Percentiles rank a stretch among this genome's conserved stretches.
phyloP scores from a whole-genome alignment of 1,139 yeast genomes.

The Lodderomyces margitis region DNA sequence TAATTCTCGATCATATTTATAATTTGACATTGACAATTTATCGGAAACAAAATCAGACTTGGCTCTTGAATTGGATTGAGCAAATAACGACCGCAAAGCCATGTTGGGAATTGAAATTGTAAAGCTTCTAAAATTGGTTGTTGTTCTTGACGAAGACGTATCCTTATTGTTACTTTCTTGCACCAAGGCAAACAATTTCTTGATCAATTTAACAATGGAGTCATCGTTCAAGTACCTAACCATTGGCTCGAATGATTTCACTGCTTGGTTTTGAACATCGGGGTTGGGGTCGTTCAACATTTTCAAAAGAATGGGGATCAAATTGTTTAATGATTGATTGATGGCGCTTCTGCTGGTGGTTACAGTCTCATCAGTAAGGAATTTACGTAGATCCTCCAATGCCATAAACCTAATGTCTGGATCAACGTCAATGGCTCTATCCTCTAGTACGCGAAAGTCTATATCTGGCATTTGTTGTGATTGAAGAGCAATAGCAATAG shows the following conservation, averaged over 20 bases:
- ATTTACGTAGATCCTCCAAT: slow-evolving; percentile 65
- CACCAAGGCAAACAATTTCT: slow-evolving; percentile 22
- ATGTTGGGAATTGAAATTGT: slow-evolving; percentile 67
- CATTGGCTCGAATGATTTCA: slow-evolving; percentile 52
- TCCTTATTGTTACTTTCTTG: slow-evolving; percentile 17
- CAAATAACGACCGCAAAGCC: slow-evolving; percentile 64
- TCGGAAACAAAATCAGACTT: slow-evolving; percentile 24
- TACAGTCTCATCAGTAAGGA: slow-evolving; percentile 23
- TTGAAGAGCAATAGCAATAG: too few species aligned
- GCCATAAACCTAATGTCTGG: slow-evolving; percentile 90
- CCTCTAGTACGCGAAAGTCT: slow-evolving; percentile 31
- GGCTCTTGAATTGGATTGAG: slow-evolving; percentile 15
- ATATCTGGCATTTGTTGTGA: slow-evolving; percentile 18
- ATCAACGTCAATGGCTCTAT: slow-evolving; percentile 64
- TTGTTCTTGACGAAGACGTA: slow-evolving; percentile 8
- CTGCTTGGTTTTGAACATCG: slow-evolving; percentile 79
- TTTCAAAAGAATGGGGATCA: slow-evolving; percentile 50
- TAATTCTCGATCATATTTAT: slow-evolving; percentile 13
- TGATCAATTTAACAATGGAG: slow-evolving; percentile 24
- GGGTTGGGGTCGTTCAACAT: slow-evolving; percentile 63
- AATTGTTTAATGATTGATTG: slow-evolving; percentile 29
- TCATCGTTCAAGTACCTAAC: slow-evolving; percentile 28
- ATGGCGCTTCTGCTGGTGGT: slow-evolving; percentile 23
- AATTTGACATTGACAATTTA: slow-evolving; percentile 16
- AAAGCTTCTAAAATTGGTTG: slow-evolving; percentile 30